Conservation (phyloP, 345 rosid species). For the Arabis alpina region DNA sequence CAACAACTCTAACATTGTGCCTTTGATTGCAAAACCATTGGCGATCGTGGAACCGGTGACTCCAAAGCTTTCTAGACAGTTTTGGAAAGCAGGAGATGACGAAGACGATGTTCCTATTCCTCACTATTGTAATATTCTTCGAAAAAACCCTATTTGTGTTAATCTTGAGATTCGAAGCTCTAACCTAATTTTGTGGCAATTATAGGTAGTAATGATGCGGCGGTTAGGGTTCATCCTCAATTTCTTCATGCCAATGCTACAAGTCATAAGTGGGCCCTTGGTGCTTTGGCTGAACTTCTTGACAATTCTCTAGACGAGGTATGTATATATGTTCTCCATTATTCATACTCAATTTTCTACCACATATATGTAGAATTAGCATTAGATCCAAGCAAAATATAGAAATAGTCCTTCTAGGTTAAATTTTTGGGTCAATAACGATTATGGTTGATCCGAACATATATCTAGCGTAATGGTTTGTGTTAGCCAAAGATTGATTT, state of each 20-base stretch:
- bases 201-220: constrained; percentile 61
- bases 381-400: background rate
- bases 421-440: background rate
- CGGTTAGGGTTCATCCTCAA: constrained; percentile 85
- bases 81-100: constrained; percentile 70
- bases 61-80: constrained; percentile 52
- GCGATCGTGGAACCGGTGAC: background rate
- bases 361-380: background rate
- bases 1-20: background rate
- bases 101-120: constrained; percentile 41
- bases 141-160: background rate
- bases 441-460: background rate
- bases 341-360: no score
- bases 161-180: background rate
- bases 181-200: constrained; percentile 19
- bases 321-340: constrained; percentile 37
- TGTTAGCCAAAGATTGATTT: no score
- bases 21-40: constrained; percentile 18
- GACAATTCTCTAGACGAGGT: constrained; percentile 94
- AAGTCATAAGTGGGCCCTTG: constrained; percentile 94
- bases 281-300: constrained; percentile 89
- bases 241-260: constrained; percentile 94
- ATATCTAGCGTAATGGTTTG: no score
- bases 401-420: constrained; percentile 12
- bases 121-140: constrained; percentile 27